phyloP scores from a whole-genome alignment of 192 early-diverging fungal species.

The Backusella sp. region DNA sequence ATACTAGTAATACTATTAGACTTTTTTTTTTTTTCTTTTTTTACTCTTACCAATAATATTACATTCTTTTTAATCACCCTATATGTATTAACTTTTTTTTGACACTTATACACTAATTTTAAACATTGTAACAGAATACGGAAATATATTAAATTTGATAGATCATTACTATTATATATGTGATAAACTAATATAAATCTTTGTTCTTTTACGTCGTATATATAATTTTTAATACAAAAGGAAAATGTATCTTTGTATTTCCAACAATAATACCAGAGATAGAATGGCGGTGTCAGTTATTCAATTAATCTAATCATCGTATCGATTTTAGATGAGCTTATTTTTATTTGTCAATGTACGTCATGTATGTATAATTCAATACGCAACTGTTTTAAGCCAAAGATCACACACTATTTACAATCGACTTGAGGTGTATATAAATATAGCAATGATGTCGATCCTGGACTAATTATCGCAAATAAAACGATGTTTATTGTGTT shows the following conservation, averaged over 20 bases:
- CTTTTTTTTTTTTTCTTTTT: not conserved
- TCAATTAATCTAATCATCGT: not conserved
- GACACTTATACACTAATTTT: not conserved
- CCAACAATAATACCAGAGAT: too few relatives aligned
- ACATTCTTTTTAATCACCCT: not conserved
- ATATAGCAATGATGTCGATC: not conserved
- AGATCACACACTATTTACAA: not conserved
- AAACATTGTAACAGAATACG: constrained; percentile 4
- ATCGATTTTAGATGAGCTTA: too few relatives aligned
- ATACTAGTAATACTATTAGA: constrained; percentile 1
- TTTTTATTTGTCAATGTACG: not conserved
- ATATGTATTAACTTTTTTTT: not conserved
- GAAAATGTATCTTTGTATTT: too few relatives aligned
- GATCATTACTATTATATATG: not conserved
- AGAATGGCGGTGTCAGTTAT: not conserved
- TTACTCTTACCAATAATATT: not conserved
- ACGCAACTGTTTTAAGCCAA: too few relatives aligned
- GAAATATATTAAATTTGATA: constrained; percentile 7
- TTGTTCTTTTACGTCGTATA: too few relatives aligned
- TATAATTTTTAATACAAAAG: too few relatives aligned
- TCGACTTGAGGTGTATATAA: not conserved
- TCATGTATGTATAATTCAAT: too few relatives aligned
- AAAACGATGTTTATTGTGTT: too few relatives aligned
- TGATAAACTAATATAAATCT: too few relatives aligned
- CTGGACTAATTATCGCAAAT: not conserved